Conservation (phyloP, 2,329 filamentous ascomycete genomes). For the Leptographium flavum region DNA sequence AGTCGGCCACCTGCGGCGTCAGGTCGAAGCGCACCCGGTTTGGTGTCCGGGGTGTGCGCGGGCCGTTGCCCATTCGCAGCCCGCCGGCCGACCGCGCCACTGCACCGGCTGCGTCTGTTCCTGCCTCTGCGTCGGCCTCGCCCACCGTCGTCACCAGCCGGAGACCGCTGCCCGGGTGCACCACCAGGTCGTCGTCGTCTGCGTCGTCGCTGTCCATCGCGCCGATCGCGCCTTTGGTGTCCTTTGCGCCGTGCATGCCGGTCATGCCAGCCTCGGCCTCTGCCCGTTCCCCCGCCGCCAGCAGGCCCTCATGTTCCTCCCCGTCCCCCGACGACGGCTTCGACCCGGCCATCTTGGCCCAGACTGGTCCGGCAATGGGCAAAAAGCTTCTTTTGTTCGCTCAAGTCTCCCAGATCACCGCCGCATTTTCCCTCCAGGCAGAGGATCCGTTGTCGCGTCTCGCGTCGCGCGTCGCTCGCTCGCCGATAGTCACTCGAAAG, state of each 20-base stretch:
- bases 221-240: neutral
- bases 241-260: neutral
- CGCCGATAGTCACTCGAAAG: no score
- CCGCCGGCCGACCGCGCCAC: no score
- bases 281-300: conserved; percentile 9
- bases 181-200: conserved; percentile 6
- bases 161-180: conserved; percentile 1
- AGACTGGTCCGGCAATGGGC: neutral
- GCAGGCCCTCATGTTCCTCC: conserved; percentile 15
- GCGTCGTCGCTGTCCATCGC: conserved; percentile 3
- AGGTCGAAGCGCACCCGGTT: conserved; percentile 65
- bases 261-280: no score
- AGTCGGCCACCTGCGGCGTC: conserved; percentile 27
- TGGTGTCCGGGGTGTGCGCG: conserved; percentile 43
- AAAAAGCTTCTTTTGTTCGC: neutral
- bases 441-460: no score
- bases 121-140: no score
- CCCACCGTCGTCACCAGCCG: neutral
- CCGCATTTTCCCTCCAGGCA: neutral
- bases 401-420: neutral
- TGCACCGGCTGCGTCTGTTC: no score
- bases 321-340: neutral
- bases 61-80: no score
- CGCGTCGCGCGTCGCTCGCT: no score
- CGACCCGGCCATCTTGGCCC: neutral